These are phyloP conservation scores for Globisporangium okanoganense DNA, from an alignment of 352 stramenopile species.

Conservation along the genomic window DNA sequence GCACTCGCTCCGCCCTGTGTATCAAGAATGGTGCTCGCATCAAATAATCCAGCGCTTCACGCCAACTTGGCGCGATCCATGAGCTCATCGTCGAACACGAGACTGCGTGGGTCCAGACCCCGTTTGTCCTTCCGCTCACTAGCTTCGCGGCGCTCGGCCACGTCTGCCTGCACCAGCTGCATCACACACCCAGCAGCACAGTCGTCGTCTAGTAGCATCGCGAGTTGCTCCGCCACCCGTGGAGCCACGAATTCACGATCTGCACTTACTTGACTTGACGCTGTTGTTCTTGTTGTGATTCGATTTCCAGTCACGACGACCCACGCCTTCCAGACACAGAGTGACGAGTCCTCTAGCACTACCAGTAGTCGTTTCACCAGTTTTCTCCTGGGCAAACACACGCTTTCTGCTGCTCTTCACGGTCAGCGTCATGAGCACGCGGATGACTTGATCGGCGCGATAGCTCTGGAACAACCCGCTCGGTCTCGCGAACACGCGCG, in stretches of 20 bases:
- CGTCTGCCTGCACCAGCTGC: not conserved
- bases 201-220: not conserved
- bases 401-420: no score
- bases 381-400: no score
- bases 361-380: no score
- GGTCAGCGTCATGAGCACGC: no score
- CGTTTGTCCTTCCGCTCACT: not conserved
- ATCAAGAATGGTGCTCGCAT: not conserved
- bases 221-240: not conserved
- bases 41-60: not conserved
- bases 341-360: no score
- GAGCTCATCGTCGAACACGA: not conserved
- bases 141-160: not conserved
- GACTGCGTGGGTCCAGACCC: not conserved
- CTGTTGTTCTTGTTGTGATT: not conserved
- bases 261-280: not conserved
- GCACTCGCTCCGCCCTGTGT: not conserved
- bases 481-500: no score
- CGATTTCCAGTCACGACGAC: no score
- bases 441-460: constrained; percentile 66
- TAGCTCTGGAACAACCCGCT: no score
- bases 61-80: not conserved
- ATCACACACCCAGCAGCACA: not conserved
- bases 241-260: not conserved
- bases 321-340: no score